Evolutionary conservation across 306 rosid species (phyloP).

Genomic region (Carpinus fangiana): DNA sequence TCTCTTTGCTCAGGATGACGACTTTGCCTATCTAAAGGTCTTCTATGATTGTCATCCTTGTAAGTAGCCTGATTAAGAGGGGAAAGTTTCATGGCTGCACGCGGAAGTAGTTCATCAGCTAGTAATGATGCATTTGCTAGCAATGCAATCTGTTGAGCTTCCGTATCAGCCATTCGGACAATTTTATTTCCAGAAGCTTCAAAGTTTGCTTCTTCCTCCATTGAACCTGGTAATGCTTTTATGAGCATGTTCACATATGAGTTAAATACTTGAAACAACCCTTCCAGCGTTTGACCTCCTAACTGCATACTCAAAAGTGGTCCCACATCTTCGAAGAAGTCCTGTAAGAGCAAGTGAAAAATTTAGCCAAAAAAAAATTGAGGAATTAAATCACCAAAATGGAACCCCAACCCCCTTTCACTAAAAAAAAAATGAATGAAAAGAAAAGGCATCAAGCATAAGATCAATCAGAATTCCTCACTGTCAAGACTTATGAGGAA

Average conservation of each 20-base stretch:
- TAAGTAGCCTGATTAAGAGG: slow-evolving; percentile 56
- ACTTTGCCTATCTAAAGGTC: slow-evolving; percentile 78
- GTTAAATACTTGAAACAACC: slow-evolving; percentile 85
- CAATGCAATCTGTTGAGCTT: slow-evolving; percentile 95
- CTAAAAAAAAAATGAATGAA: not conserved
- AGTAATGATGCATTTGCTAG: slow-evolving; percentile 95
- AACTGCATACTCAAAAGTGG: slow-evolving; percentile 97
- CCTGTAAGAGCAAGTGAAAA: slow-evolving; percentile 55
- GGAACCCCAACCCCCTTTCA: slow-evolving; percentile 1
- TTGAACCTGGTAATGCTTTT: slow-evolving; percentile 85
- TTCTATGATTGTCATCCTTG: slow-evolving; percentile 73
- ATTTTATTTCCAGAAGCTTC: slow-evolving; percentile 82
- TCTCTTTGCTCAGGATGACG: slow-evolving; percentile 99
- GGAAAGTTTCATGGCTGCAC: slow-evolving; percentile 95
- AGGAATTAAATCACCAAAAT: slow-evolving; percentile 21
- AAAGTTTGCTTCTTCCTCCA: slow-evolving; percentile 91
- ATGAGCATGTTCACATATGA: slow-evolving; percentile 77
- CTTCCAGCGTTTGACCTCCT: slow-evolving; percentile 96
- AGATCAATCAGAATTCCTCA: not conserved
- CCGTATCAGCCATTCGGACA: slow-evolving; percentile 90
- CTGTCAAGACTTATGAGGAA: not conserved
- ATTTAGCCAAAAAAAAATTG: slow-evolving; percentile 25
- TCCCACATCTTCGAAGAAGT: slow-evolving; percentile 97
- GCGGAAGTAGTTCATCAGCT: slow-evolving; percentile 94
- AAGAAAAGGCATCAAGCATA: not conserved